These are phyloP conservation scores for Rhizophagus sp. DNA, from an alignment of 192 early-diverging fungal species.

Conservation along the genomic window DNA sequence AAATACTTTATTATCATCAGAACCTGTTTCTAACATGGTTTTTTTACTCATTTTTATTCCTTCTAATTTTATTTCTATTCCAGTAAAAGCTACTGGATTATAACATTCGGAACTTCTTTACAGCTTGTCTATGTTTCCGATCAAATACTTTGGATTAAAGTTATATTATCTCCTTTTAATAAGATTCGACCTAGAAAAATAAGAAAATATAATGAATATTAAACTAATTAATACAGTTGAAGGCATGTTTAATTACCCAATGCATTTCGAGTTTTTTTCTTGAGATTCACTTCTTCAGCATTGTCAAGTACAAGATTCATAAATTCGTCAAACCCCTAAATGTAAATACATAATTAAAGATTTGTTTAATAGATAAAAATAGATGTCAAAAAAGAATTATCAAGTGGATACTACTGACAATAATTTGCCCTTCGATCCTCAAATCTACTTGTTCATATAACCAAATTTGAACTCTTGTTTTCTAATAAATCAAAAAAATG, in stretches of 20 bases:
- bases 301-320: constrained; percentile 96
- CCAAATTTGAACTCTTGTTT: constrained; percentile 92
- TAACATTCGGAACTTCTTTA: no score
- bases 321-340: constrained; percentile 98
- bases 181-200: constrained; percentile 71
- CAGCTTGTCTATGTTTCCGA: background rate
- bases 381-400: background rate
- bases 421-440: constrained; percentile 90
- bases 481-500: constrained; percentile 46
- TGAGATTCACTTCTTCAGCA: constrained; percentile 79
- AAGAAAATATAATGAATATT: constrained; percentile 18
- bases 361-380: background rate
- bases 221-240: background rate
- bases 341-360: background rate
- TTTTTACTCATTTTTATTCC: no score
- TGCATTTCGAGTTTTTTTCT: constrained; percentile 72
- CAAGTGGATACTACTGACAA: constrained; percentile 55
- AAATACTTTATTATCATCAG: no score
- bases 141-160: constrained; percentile 64
- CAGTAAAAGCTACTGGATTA: no score
- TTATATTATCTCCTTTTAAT: constrained; percentile 98
- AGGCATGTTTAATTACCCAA: constrained; percentile 55
- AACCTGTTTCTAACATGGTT: no score
- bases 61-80: no score
- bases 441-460: constrained; percentile 86